Conservation (phyloP, 2,329 filamentous ascomycete genomes). For the Ilyonectria mors-panacis region DNA sequence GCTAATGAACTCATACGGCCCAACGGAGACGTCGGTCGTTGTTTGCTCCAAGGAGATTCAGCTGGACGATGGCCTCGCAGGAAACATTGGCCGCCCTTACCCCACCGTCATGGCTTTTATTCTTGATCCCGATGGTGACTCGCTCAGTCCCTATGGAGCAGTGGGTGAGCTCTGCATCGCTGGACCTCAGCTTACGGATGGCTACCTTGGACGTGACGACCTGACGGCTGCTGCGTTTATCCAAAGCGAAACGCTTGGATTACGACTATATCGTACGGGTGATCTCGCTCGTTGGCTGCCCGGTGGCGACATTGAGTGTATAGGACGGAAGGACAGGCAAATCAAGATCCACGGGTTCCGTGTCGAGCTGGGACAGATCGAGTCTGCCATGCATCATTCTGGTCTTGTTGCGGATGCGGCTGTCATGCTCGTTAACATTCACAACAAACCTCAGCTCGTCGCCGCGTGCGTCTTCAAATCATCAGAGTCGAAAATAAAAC, state of each 20-base stretch:
- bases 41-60: too few species aligned
- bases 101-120: constrained; percentile 10
- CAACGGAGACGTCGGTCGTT: too few species aligned
- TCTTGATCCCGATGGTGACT: neutral
- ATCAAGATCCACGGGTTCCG: constrained; percentile 20
- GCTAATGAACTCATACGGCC: constrained; percentile 12
- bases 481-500: too few species aligned
- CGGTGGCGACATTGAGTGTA: constrained; percentile 6
- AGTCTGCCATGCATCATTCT: too few species aligned
- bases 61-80: too few species aligned
- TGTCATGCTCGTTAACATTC: too few species aligned
- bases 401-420: too few species aligned
- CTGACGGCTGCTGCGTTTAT: constrained; percentile 13
- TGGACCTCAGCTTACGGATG: constrained; percentile 5
- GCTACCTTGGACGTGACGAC: constrained; percentile 12
- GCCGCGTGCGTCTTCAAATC: too few species aligned
- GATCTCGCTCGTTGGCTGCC: constrained; percentile 25
- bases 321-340: constrained; percentile 22
- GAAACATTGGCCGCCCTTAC: neutral
- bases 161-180: constrained; percentile 20
- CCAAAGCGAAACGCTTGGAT: too few species aligned
- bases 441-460: too few species aligned
- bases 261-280: constrained; percentile 21
- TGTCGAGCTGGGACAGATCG: constrained; percentile 17
- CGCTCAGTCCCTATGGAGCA: constrained; percentile 13